A percentile compares a stretch with the other conserved stretches of the same genome.
Conservation (phyloP, 495 filamentous ascomycete species). For the Aspergillus ostianus region DNA sequence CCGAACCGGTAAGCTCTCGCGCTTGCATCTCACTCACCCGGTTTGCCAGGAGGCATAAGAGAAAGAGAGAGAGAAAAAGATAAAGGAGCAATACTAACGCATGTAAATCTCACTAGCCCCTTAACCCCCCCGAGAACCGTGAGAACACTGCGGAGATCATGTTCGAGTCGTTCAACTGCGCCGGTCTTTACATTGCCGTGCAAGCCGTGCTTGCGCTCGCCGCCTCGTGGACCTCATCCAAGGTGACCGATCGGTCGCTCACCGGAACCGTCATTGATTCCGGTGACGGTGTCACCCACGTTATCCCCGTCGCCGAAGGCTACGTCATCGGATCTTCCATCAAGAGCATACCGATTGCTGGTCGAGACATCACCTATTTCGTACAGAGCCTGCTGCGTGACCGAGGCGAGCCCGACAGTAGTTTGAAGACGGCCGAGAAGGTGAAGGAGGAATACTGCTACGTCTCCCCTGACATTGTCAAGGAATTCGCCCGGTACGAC, state of each 20-base stretch:
- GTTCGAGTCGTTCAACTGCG: constrained; percentile 99
- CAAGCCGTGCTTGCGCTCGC: constrained; percentile 96
- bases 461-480: constrained; percentile 96
- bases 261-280: constrained; percentile 98
- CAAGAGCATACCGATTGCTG: constrained; percentile 97
- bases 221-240: constrained; percentile 96
- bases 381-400: constrained; percentile 94
- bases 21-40: neutral
- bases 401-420: constrained; percentile 93
- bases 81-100: constrained; percentile 13
- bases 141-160: constrained; percentile 99
- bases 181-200: constrained; percentile 97
- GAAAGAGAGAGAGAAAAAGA: too few relatives aligned
- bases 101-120: constrained; percentile 55
- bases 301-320: constrained; percentile 97
- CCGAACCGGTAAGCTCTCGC: constrained; percentile 74
- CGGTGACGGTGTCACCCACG: constrained; percentile 96
- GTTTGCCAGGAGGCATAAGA: neutral
- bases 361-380: constrained; percentile 97
- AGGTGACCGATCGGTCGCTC: constrained; percentile 94
- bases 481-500: constrained; percentile 93
- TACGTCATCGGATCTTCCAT: constrained; percentile 99
- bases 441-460: constrained; percentile 99
- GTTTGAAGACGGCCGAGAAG: constrained; percentile 92
- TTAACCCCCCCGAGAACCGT: constrained; percentile 97